phyloP scores from a whole-genome alignment of 2,329 filamentous ascomycete genomes.

The Tolypocladium cylindrosporum region DNA sequence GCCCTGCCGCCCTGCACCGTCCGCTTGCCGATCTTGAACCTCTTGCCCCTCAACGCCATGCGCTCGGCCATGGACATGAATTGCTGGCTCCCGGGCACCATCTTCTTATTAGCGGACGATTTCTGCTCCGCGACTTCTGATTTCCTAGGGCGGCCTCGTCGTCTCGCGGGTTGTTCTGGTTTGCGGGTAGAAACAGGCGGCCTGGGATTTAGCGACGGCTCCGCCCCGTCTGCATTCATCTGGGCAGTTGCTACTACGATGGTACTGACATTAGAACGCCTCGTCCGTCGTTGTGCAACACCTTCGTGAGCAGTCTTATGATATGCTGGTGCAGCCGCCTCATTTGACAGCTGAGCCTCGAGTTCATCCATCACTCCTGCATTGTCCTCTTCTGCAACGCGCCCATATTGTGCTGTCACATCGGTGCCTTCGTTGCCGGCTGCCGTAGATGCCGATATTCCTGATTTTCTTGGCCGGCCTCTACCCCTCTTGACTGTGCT shows the following conservation, averaged over 20 bases:
- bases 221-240: slow-evolving; percentile 1
- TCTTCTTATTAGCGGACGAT: slow-evolving; percentile 1
- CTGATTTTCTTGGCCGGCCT: slow-evolving; percentile 16
- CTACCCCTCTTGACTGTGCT: slow-evolving; percentile 10
- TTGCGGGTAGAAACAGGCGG: neutral
- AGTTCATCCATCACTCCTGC: slow-evolving; percentile 7
- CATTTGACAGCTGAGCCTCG: slow-evolving; percentile 8
- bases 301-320: neutral
- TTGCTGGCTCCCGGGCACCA: slow-evolving; percentile 12
- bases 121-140: slow-evolving; percentile 7
- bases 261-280: slow-evolving; percentile 15
- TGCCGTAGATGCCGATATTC: no score
- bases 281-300: slow-evolving; percentile 12
- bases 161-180: neutral
- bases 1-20: slow-evolving; percentile 10
- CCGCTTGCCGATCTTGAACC: slow-evolving; percentile 38
- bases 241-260: slow-evolving; percentile 10
- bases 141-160: slow-evolving; percentile 13
- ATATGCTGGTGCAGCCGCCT: slow-evolving; percentile 5
- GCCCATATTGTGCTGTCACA: neutral
- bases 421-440: neutral
- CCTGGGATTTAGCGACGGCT: neutral
- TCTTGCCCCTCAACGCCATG: slow-evolving; percentile 43
- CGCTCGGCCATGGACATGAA: slow-evolving; percentile 48
- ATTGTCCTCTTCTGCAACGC: neutral